Percentiles rank a stretch among this genome's conserved stretches.
These are phyloP conservation scores for Penicillium sp. DNA, from an alignment of 2,329 filamentous ascomycete species.

Conservation along the genomic window DNA sequence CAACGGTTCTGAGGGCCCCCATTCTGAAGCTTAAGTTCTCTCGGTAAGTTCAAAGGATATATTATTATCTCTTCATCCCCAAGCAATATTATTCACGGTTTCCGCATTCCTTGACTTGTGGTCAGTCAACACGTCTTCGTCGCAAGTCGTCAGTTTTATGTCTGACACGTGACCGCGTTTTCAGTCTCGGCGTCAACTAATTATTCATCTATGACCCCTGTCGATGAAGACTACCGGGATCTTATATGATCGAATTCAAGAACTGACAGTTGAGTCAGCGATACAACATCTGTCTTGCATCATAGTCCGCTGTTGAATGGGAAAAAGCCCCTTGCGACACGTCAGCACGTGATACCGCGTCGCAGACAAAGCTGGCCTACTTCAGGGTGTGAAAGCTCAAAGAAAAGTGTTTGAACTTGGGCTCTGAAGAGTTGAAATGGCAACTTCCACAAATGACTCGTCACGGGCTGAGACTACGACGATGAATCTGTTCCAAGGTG, in stretches of 20 bases:
- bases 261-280: neutral
- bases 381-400: neutral
- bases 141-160: neutral
- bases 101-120: neutral
- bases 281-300: neutral
- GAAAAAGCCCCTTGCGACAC: constrained; percentile 8
- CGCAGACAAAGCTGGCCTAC: neutral
- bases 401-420: neutral
- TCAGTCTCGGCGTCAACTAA: neutral
- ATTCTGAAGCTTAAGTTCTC: constrained; percentile 46
- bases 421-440: neutral
- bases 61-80: neutral
- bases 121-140: neutral
- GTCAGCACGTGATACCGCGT: constrained; percentile 31
- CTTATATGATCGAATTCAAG: neutral
- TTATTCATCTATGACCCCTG: neutral
- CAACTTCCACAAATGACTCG: neutral
- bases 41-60: neutral
- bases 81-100: neutral
- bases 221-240: neutral
- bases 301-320: neutral
- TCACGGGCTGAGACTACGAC: neutral
- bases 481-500: constrained; percentile 51
- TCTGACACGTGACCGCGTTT: constrained; percentile 5
- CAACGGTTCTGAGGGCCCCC: constrained; percentile 63